Conservation (phyloP, 352 stramenopile species). For the Discostella stelligera region DNA sequence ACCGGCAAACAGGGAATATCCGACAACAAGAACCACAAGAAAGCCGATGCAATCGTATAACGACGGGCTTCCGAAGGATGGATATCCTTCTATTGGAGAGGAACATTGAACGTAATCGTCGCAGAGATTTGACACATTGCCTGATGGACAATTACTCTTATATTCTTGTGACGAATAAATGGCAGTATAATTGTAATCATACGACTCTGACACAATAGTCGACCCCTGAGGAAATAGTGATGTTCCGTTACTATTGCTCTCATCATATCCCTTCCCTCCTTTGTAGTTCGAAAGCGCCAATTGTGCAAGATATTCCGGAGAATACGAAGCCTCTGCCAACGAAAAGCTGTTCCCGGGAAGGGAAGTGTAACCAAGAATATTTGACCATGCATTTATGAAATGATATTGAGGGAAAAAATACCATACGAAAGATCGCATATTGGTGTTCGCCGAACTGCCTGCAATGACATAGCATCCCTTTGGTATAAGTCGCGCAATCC, state of each 20-base stretch:
- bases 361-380: slow-evolving; percentile 61
- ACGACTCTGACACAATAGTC: slow-evolving; percentile 38
- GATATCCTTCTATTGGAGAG: slow-evolving; percentile 22
- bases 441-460: slow-evolving; percentile 9
- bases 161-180: background rate
- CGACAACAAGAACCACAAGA: slow-evolving; percentile 37
- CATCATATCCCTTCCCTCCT: slow-evolving; percentile 16
- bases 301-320: slow-evolving; percentile 48
- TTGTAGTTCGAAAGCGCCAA: slow-evolving; percentile 29
- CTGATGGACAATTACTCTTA: slow-evolving; percentile 42
- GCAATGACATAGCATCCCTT: slow-evolving; percentile 32
- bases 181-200: slow-evolving; percentile 10
- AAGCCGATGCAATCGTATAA: slow-evolving; percentile 50
- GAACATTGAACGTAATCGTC: slow-evolving; percentile 9
- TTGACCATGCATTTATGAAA: slow-evolving; percentile 51
- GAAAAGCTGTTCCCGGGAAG: slow-evolving; percentile 55
- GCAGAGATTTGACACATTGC: slow-evolving; percentile 24
- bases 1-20: slow-evolving; percentile 54
- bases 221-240: slow-evolving; percentile 51
- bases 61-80: slow-evolving; percentile 35
- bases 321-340: slow-evolving; percentile 39
- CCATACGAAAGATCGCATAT: slow-evolving; percentile 33
- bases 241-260: slow-evolving; percentile 28
- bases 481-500: background rate
- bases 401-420: slow-evolving; percentile 61